Conservation (phyloP, 148 eudicot genomes). For the Rhododendron ovatum region DNA sequence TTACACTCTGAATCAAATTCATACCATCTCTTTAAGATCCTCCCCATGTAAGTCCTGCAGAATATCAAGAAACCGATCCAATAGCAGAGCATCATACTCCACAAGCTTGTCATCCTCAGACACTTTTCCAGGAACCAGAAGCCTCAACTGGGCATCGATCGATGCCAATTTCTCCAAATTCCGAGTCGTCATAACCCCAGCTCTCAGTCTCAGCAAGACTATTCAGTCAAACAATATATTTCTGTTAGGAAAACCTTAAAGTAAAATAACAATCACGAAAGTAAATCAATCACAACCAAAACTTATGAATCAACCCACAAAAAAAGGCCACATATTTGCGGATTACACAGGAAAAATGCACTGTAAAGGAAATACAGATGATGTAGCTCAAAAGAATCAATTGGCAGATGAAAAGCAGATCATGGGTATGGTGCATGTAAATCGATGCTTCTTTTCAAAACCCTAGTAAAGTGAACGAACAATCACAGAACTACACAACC, state of each 20-base stretch:
- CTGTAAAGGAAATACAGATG: background rate
- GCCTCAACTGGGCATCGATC: conserved; percentile 71
- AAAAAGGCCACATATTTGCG: background rate
- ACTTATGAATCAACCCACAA: background rate
- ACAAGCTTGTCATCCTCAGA: conserved; percentile 82
- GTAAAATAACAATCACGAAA: background rate
- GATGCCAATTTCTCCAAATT: conserved; percentile 70
- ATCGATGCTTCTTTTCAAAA: background rate
- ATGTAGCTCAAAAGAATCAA: conserved; percentile 1
- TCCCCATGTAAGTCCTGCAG: conserved; percentile 80
- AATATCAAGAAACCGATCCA: conserved; percentile 79
- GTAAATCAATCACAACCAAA: background rate
- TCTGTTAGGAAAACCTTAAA: background rate
- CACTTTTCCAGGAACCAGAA: conserved; percentile 62
- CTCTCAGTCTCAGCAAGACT: background rate
- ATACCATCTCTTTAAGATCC: conserved; percentile 68
- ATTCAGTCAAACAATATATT: background rate
- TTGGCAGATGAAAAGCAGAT: background rate
- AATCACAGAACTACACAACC: background rate
- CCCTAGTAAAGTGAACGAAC: background rate
- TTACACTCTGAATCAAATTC: background rate
- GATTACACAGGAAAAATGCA: background rate
- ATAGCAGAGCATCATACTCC: conserved; percentile 70
- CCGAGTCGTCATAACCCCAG: conserved; percentile 27
- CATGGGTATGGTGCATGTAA: background rate